Conservation (phyloP, 1,284 basidiomycete species). For the Marasmius sp. region DNA sequence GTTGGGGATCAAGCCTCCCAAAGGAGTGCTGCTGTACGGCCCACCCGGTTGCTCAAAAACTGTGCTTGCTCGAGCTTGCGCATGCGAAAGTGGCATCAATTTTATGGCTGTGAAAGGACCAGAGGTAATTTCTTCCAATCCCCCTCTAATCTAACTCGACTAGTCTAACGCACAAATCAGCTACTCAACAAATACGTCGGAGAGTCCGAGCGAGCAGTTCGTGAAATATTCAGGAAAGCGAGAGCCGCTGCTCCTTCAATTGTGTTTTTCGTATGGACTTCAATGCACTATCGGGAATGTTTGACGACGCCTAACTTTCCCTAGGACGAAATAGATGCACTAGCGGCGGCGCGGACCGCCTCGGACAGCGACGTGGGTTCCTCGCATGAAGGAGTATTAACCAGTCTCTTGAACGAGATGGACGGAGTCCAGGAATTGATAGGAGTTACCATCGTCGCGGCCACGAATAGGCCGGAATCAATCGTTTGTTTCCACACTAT, state of each 20-base stretch:
- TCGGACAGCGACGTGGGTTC: slow-evolving; percentile 54
- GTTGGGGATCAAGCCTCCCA: slow-evolving; percentile 86
- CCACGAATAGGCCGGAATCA: slow-evolving; percentile 93
- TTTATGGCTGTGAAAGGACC: slow-evolving; percentile 98
- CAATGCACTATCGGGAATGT: slow-evolving; percentile 10
- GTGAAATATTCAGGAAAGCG: slow-evolving; percentile 95
- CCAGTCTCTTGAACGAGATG: slow-evolving; percentile 96
- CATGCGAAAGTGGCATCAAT: slow-evolving; percentile 93
- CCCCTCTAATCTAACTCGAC: background rate
- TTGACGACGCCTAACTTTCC: background rate
- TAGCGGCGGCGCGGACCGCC: slow-evolving; percentile 77
- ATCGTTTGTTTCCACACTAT: slow-evolving; percentile 57
- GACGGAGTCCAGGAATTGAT: slow-evolving; percentile 94
- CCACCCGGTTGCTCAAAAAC: slow-evolving; percentile 99
- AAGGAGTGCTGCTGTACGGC: slow-evolving; percentile 92
- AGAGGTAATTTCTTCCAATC: slow-evolving; percentile 55
- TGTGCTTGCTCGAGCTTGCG: slow-evolving; percentile 90
- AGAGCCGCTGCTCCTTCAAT: slow-evolving; percentile 92
- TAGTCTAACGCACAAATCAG: slow-evolving; percentile 38
- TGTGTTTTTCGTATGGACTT: slow-evolving; percentile 85
- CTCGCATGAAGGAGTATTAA: slow-evolving; percentile 87
- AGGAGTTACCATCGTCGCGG: slow-evolving; percentile 93
- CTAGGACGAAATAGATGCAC: slow-evolving; percentile 96
- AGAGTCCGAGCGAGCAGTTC: slow-evolving; percentile 92
- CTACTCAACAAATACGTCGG: slow-evolving; percentile 97